Evolutionary conservation across 2,329 filamentous ascomycete species (phyloP), one percentile per base, ranked within the genome.

Genomic region (Fusarium avenaceum): DNA sequence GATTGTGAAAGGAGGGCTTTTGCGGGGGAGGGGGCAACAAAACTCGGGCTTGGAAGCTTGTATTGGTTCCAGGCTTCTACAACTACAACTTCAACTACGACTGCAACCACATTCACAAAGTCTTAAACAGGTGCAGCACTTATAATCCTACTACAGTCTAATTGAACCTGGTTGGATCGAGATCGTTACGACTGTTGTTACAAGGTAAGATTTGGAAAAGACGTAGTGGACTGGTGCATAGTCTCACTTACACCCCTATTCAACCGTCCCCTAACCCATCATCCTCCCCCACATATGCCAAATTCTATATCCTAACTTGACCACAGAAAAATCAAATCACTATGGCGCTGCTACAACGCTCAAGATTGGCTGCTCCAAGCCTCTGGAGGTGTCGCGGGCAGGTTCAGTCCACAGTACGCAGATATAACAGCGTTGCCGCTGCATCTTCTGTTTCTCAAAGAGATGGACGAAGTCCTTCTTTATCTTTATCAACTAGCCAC

Each of bases 311-410:
- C 24, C 7, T 73, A 30, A 73, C 44, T 30, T 19, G n/a, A 32
- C 8, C 14, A 44, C 35, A 67, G 67, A 60, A 56, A 30, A 59
- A 28, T 24, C 26, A 15, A 39, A 17, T 13, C 22, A 53, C 42
- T 9, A 77, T 77, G 75, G 28, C 69, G 38, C 46, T 76, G 28
- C 53, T 77, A 17, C 72, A 70, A 22, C 74, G 70, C 14, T 63
- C 74, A 24, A 69, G 68, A 62, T 63, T 74, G 35, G 72, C 67
- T 14, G 50, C 72, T 24, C 69, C 71, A 43, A 62, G 64, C 40
- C 40, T 77, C 35, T 72, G 52, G 44, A 73, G 62, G 57, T 70
- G 63, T 32, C 61, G 64, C 13, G 53, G 64, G 7, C 60, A 50
- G 8, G 26, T 65, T 40, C 43, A 60, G 9, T 60, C 57, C 19